These are phyloP conservation scores for Cryoendolithus antarcticus DNA, from an alignment of 2,329 filamentous ascomycete species.

Conservation along the genomic window DNA sequence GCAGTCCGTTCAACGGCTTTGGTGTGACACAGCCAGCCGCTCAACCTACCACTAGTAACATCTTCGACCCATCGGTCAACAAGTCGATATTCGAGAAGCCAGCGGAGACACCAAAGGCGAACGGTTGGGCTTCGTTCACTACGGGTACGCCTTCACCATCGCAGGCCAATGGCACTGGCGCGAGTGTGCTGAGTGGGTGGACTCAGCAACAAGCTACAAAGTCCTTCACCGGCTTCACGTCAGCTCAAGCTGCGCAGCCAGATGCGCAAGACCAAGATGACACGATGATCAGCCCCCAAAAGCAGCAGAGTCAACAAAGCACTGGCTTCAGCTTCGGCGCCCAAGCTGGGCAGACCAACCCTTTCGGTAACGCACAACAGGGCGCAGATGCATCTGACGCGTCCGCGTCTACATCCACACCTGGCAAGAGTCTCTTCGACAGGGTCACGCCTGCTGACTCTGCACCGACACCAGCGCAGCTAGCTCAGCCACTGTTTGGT, in stretches of 20 bases:
- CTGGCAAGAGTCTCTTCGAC: slow-evolving; percentile 9
- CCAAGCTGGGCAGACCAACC: slow-evolving; percentile 6
- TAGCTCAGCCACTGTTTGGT: not conserved
- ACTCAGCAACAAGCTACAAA: slow-evolving; percentile 5
- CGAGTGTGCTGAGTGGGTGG: slow-evolving; percentile 6
- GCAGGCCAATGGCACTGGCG: not conserved
- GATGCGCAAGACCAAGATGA: slow-evolving; percentile 12
- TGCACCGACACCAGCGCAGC: not conserved
- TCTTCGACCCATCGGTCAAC: not conserved
- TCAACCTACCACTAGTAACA: not conserved
- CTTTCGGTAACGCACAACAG: slow-evolving; percentile 5
- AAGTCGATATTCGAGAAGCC: slow-evolving; percentile 4
- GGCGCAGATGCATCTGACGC: not conserved
- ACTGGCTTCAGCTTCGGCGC: slow-evolving; percentile 3
- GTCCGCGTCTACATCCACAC: not conserved
- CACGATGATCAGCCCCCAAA: slow-evolving; percentile 15
- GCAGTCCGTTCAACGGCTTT: slow-evolving; percentile 2
- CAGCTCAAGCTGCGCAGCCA: slow-evolving; percentile 2
- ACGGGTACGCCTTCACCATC: slow-evolving; percentile 2
- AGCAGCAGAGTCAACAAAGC: slow-evolving; percentile 5
- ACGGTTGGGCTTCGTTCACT: slow-evolving; percentile 4
- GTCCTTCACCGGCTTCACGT: slow-evolving; percentile 2
- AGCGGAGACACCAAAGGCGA: slow-evolving; percentile 4
- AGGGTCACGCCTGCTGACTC: slow-evolving; percentile 6
- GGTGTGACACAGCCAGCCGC: slow-evolving; percentile 1